Conservation (phyloP, 2,329 filamentous ascomycete species). For the Nannizziopsis barbatae region DNA sequence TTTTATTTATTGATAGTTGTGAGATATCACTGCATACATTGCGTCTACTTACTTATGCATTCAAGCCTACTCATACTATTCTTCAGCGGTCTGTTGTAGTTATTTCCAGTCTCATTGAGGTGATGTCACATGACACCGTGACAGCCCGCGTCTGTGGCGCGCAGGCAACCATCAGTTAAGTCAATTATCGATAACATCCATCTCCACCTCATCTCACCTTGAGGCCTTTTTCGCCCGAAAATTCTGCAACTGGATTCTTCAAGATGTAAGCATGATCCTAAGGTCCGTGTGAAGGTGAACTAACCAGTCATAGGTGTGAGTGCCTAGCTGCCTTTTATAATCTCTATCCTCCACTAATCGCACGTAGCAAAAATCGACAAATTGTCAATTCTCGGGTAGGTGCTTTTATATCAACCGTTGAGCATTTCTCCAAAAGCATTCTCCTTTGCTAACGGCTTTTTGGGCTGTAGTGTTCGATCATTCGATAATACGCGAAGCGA, state of each 20-base stretch:
- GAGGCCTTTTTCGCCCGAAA: too few relatives aligned
- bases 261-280: constrained; percentile 13
- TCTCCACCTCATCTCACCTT: background rate
- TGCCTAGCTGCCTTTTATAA: background rate
- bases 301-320: constrained; percentile 15
- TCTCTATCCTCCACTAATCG: background rate
- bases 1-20: too few relatives aligned
- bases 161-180: background rate
- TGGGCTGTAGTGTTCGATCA: constrained; percentile 55
- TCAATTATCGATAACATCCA: too few relatives aligned
- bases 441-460: background rate
- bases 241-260: background rate
- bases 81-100: too few relatives aligned
- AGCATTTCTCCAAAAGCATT: background rate
- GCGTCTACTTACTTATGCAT: too few relatives aligned
- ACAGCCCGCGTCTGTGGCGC: background rate
- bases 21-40: too few relatives aligned
- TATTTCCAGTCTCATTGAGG: too few relatives aligned
- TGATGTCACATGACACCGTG: constrained; percentile 10
- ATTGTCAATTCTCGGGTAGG: constrained; percentile 66
- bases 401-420: background rate
- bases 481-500: constrained; percentile 67
- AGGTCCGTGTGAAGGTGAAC: background rate
- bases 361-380: constrained; percentile 70
- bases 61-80: too few relatives aligned